These are phyloP conservation scores for Tympanopsis confertula DNA, from an alignment of 2,329 filamentous ascomycete genomes.

Conservation along the genomic window DNA sequence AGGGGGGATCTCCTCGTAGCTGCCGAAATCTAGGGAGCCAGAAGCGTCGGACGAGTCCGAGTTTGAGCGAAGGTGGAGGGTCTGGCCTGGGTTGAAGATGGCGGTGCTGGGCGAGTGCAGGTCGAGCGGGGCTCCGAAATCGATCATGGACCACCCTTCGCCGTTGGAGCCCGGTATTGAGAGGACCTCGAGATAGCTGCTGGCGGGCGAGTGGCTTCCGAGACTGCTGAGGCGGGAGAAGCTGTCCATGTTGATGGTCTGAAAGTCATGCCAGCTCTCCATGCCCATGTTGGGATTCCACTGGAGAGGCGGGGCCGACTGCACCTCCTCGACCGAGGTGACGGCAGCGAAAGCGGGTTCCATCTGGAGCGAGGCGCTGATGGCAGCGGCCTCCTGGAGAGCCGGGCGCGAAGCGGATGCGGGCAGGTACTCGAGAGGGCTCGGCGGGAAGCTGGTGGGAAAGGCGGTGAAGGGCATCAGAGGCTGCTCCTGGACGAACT, in stretches of 20 bases:
- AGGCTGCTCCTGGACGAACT: constrained; percentile 44
- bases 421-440: constrained; percentile 48
- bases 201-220: constrained; percentile 59
- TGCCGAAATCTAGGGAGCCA: constrained; percentile 58
- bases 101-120: constrained; percentile 40
- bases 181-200: constrained; percentile 73
- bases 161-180: constrained; percentile 74
- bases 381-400: constrained; percentile 40
- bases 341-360: constrained; percentile 51
- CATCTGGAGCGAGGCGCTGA: constrained; percentile 29
- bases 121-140: constrained; percentile 32
- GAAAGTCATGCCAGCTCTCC: constrained; percentile 72
- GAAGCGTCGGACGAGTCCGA: constrained; percentile 77
- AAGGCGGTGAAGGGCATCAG: constrained; percentile 44
- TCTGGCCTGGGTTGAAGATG: constrained; percentile 87
- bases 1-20: constrained; percentile 65
- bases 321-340: constrained; percentile 43
- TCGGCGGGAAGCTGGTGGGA: constrained; percentile 37
- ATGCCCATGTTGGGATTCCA: constrained; percentile 48
- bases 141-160: constrained; percentile 76
- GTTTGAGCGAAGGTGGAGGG: constrained; percentile 73
- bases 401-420: constrained; percentile 48
- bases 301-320: constrained; percentile 34
- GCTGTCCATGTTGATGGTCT: constrained; percentile 50
- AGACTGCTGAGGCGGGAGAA: constrained; percentile 27